Conservation (phyloP, 1,284 basidiomycete genomes). For the Marasmius fiardii region DNA sequence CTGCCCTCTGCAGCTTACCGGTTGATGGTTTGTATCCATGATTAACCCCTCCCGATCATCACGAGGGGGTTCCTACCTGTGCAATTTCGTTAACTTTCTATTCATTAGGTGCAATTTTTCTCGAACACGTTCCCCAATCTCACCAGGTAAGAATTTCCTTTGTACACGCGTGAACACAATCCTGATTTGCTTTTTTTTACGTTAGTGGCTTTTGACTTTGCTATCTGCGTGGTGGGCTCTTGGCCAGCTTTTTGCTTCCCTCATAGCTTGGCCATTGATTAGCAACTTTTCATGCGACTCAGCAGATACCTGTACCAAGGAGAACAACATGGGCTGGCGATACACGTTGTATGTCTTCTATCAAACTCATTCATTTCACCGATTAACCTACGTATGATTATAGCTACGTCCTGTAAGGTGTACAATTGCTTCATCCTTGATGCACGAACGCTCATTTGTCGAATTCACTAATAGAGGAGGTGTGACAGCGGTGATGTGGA, state of each 20-base stretch:
- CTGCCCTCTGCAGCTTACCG: slow-evolving; percentile 41
- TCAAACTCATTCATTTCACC: slow-evolving; percentile 1
- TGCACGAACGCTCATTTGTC: slow-evolving; percentile 3
- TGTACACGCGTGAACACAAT: background rate
- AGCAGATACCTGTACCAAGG: slow-evolving; percentile 36
- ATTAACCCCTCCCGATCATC: background rate
- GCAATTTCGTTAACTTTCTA: background rate
- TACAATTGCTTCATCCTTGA: slow-evolving; percentile 1
- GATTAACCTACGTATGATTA: background rate
- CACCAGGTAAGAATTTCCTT: slow-evolving; percentile 35
- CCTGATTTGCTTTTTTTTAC: background rate
- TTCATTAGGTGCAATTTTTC: slow-evolving; percentile 43
- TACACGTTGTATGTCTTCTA: slow-evolving; percentile 46
- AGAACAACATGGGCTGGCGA: slow-evolving; percentile 59
- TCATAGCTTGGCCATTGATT: slow-evolving; percentile 51
- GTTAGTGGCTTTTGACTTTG: slow-evolving; percentile 59
- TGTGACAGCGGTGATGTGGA: slow-evolving; percentile 43
- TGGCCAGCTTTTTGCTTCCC: slow-evolving; percentile 51
- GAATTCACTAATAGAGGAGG: slow-evolving; percentile 30
- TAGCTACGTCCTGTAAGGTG: slow-evolving; percentile 37
- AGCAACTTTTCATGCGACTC: slow-evolving; percentile 43
- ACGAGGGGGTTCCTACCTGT: background rate
- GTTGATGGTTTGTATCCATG: slow-evolving; percentile 46
- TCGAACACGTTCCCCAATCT: slow-evolving; percentile 51
- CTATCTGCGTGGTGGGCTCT: slow-evolving; percentile 66